Conservation (phyloP, 495 filamentous ascomycete genomes). For the Penicillium egyptiacum region DNA sequence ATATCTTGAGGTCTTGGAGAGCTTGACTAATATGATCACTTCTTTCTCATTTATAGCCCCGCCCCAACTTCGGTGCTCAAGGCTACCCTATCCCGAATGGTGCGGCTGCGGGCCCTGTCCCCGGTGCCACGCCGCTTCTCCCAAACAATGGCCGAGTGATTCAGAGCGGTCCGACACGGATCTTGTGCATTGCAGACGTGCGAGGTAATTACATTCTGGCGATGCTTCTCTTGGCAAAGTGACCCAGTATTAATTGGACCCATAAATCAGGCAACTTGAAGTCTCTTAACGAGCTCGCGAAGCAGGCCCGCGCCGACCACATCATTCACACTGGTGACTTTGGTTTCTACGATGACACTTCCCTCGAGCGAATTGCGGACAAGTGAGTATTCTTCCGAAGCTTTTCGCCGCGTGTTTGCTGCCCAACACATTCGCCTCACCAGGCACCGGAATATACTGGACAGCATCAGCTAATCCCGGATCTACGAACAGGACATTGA, state of each 20-base stretch:
- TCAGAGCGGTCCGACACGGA: conserved; percentile 78
- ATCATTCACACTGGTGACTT: conserved; percentile 99
- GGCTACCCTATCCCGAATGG: conserved; percentile 53
- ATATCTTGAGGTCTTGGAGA: background rate
- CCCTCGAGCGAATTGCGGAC: conserved; percentile 95
- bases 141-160: conserved; percentile 73
- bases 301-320: conserved; percentile 87
- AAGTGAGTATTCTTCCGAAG: conserved; percentile 66
- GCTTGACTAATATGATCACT: conserved; percentile 9
- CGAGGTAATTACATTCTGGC: conserved; percentile 63
- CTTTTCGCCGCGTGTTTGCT: conserved; percentile 6
- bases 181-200: conserved; percentile 96
- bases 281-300: conserved; percentile 94
- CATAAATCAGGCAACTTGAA: conserved; percentile 75
- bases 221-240: background rate
- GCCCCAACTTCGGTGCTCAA: conserved; percentile 49
- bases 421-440: conserved; percentile 15
- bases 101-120: conserved; percentile 47
- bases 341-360: conserved; percentile 97
- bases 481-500: conserved; percentile 69
- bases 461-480: conserved; percentile 21
- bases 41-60: conserved; percentile 35
- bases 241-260: conserved; percentile 18
- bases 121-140: conserved; percentile 55
- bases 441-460: conserved; percentile 4